Conservation (phyloP, 768 basidiomycete genomes). For the Coprinellus aureogranulatus region DNA sequence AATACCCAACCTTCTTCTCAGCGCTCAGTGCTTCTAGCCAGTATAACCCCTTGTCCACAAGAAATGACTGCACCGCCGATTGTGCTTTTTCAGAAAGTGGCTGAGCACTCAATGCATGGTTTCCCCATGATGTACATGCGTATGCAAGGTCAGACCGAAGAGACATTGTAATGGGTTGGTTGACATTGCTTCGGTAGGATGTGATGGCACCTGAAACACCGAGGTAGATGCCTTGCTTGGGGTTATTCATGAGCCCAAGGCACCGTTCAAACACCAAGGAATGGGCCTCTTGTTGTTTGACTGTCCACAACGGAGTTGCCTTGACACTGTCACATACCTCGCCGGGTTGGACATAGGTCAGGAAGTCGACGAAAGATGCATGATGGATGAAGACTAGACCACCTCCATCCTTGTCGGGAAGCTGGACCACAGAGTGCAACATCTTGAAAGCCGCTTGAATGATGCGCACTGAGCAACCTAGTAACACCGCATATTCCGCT, state of each 20-base stretch:
- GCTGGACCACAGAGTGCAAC: background rate
- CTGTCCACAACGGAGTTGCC: too few species aligned
- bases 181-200: background rate
- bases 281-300: background rate
- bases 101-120: background rate
- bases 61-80: background rate
- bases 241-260: too few species aligned
- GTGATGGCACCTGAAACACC: background rate
- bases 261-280: too few species aligned
- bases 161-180: background rate
- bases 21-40: constrained; percentile 33
- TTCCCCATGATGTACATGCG: constrained; percentile 3
- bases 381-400: background rate
- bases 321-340: background rate
- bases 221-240: background rate
- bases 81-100: background rate
- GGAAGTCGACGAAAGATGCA: constrained; percentile 3
- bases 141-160: background rate
- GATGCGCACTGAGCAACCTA: background rate
- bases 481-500: background rate
- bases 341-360: background rate
- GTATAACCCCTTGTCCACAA: constrained; percentile 15
- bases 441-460: background rate
- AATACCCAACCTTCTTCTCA: constrained; percentile 11
- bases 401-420: background rate